phyloP scores from a whole-genome alignment of 345 rosid genomes.

The Syzygium aromaticum region DNA sequence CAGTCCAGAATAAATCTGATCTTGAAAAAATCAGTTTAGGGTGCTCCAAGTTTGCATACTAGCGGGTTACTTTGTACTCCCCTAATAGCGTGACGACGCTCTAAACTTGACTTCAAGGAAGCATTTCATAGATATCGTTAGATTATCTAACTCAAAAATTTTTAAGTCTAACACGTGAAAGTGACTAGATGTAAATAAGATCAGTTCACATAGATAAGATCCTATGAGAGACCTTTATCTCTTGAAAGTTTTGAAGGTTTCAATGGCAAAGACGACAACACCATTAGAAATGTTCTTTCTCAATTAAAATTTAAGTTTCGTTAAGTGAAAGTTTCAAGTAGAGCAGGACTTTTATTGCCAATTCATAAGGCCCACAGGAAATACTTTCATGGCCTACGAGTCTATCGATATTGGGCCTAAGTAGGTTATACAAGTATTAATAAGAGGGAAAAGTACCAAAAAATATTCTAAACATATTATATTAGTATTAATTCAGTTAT shows the following conservation, averaged over 20 bases:
- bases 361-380: neutral
- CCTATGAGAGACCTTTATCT: neutral
- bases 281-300: neutral
- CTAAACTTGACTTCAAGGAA: no score
- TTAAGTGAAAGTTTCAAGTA: neutral
- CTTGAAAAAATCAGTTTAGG: neutral
- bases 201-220: neutral
- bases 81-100: no score
- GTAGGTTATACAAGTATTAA: neutral
- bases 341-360: neutral
- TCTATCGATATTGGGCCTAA: neutral
- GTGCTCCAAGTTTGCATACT: neutral
- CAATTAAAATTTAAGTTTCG: neutral
- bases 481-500: no score
- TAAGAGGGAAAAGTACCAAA: neutral
- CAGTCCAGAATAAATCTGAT: no score
- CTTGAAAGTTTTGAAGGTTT: neutral
- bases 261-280: neutral
- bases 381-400: neutral
- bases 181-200: neutral
- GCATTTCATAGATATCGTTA: no score
- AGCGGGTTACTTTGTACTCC: neutral
- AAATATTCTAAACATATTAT: no score
- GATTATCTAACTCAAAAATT: neutral
- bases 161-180: neutral